Evolutionary conservation across 345 rosid species (phyloP), one percentile per base, ranked within the genome.

Genomic region (Rhodamnia rubescens): DNA sequence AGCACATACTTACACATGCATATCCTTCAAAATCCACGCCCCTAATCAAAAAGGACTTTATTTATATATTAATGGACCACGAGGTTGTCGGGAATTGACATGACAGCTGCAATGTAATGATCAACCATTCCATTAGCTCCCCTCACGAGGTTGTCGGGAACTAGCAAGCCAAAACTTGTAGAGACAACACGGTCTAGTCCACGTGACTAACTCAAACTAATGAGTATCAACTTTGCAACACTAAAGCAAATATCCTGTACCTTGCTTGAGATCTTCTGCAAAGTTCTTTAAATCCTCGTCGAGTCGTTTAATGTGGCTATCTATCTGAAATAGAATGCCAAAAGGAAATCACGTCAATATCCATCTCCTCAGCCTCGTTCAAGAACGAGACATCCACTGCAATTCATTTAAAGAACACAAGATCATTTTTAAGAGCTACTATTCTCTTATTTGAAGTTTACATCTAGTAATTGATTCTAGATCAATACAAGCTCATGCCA

Each of bases 211-310:
- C 80, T 36, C 80, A 69, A 36, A 36, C 14, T 18, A 69, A 36
- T 8, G 75, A 61, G 75, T 2, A 69, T 69, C 80, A 69, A 82
- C 58, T 51, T 47, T n/a, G 42, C 42, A 29, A 27, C 58, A 86
- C 40, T 58, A 9, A 32, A 74, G 83, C 87, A 61, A 75, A 85
- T 47, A 47, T 53, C 75, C 42, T 16, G 11, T 89, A 97, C 99
- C 99, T 84, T 92, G 97, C 92, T 96, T 97, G 87, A 97, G 89
- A 92, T 97, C 99, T 89, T 97, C 99, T 51, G 97, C 90, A 89
- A 97, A 97, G 90, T 91, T 90, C 91, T 93, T 95, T 85, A 97
- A 90, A 90, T 97, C 99, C 90, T 97, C 99, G 74, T 97, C 98
- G 24, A 97, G 96, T 82, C 99, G 93, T 89, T 94, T 97, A 83